Base-by-base conservation (phyloP, 352 stramenopile genomes). In the Phytopythium litorale region DNA sequence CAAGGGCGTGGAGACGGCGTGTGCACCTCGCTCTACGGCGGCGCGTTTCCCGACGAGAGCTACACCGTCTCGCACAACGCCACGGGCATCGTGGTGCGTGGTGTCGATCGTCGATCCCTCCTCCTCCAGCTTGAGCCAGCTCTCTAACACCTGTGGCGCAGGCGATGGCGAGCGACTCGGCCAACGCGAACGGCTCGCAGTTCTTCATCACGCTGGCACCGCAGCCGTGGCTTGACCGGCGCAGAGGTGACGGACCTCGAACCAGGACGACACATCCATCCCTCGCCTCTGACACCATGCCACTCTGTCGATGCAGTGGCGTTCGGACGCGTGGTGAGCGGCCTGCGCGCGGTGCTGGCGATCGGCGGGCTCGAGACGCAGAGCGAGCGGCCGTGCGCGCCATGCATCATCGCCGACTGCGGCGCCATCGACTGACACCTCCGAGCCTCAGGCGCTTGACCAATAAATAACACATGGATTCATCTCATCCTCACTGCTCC, bases 181-280 rank as follows among this genome's bases (percentile, higher is more conserved):
- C 83, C 21, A 89, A 98, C 66, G 99, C 98, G 7, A 99, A 99
- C 62, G 97, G 97, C 15, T 98, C 87, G 21, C 98, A 99, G 75
- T 99, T 99, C 73, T 99, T 99, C 80, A 99, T 99, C 68, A 99
- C 97, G 7, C 60, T 95, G 33, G 73, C 79, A 11, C 78, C 81
- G 6, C 65, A 88, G 56, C 74, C 80, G 8, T 91, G 67, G 63
- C 69, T 95, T 38, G 78, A 95, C 52, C 80, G 81, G 1, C 81
- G 74, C 33, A 91, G 90, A 76, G 79, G 77, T 87, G 72, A 19
- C 7, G 7, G 19, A 4, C 21, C 15, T 7, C 6, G 25, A 11
- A 25, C 42, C 15, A 11, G 19, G 40, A 21, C 16, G 12, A 21
- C 6, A 16, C 35, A n/a, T 25, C 1, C 18, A 49, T 7, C 40